Conservation (phyloP, 352 stramenopile species). For the Phytophthora syringae region DNA sequence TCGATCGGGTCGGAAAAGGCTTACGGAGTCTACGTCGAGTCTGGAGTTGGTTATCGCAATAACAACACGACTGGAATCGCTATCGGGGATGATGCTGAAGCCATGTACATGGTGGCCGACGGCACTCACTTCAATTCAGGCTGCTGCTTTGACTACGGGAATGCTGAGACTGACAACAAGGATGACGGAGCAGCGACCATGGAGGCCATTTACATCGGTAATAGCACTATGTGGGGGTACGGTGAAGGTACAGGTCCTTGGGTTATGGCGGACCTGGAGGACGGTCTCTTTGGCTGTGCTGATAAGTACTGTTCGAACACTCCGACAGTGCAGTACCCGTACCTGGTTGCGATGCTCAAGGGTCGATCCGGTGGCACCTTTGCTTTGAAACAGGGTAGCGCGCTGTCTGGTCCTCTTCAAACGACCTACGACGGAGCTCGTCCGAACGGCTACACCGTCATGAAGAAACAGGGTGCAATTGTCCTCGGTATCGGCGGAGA, state of each 20-base stretch:
- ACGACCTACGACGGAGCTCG: slow-evolving; percentile 34
- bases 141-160: slow-evolving; percentile 36
- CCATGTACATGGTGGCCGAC: slow-evolving; percentile 31
- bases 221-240: slow-evolving; percentile 18
- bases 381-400: slow-evolving; percentile 27
- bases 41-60: slow-evolving; percentile 29
- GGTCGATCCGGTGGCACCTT: slow-evolving; percentile 28
- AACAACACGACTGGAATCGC: slow-evolving; percentile 18
- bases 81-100: slow-evolving; percentile 24
- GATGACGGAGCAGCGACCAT: slow-evolving; percentile 28
- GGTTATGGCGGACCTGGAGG: slow-evolving; percentile 31
- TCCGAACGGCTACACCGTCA: slow-evolving; percentile 24
- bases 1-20: slow-evolving; percentile 19
- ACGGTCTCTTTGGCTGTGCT: slow-evolving; percentile 29
- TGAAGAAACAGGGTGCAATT: slow-evolving; percentile 34
- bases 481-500: slow-evolving; percentile 30
- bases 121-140: slow-evolving; percentile 26
- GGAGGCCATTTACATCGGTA: slow-evolving; percentile 31
- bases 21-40: slow-evolving; percentile 27
- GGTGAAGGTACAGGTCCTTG: slow-evolving; percentile 25
- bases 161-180: slow-evolving; percentile 29
- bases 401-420: slow-evolving; percentile 12
- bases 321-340: slow-evolving; percentile 12
- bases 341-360: slow-evolving; percentile 31
- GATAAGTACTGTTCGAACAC: slow-evolving; percentile 19